Evolutionary conservation across 164 flowering plant species (phyloP).

Genomic region (Protea cynaroides): DNA sequence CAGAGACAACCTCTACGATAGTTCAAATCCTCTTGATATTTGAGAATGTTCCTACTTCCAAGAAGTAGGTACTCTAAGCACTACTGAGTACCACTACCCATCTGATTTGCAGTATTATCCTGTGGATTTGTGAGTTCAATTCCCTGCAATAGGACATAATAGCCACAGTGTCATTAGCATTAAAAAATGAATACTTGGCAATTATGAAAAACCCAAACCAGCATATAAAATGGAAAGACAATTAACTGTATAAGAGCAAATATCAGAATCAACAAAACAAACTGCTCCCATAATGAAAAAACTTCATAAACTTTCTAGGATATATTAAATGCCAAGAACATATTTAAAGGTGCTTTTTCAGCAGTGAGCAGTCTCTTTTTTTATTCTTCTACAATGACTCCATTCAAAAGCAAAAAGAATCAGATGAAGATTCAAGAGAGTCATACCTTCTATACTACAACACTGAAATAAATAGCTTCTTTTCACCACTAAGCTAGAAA

Average conservation of each 20-base stretch:
- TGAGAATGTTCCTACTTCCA: constrained; percentile 91
- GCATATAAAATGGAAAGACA: too few species aligned
- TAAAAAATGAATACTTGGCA: background rate
- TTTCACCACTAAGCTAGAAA: too few species aligned
- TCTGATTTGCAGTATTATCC: constrained; percentile 62
- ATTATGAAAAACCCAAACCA: too few species aligned
- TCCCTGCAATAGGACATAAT: constrained; percentile 40
- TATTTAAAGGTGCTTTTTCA: too few species aligned
- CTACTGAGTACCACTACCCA: constrained; percentile 95
- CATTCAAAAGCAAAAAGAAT: background rate
- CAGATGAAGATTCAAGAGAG: background rate
- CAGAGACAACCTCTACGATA: background rate
- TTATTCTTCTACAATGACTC: background rate
- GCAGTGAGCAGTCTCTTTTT: too few species aligned
- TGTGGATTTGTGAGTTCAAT: constrained; percentile 92
- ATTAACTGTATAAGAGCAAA: background rate
- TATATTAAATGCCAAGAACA: too few species aligned
- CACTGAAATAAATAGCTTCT: too few species aligned
- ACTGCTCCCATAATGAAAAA: background rate
- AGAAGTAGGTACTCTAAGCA: constrained; percentile 94
- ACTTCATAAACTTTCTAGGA: too few species aligned
- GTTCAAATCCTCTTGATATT: constrained; percentile 71
- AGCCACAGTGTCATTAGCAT: too few species aligned
- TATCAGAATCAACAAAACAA: background rate
- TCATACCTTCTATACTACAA: too few species aligned